Percentiles rank a stretch among this genome's conserved stretches.
These are phyloP conservation scores for Hypericum perforatum DNA, from an alignment of 345 rosid species.

Conservation along the genomic window DNA sequence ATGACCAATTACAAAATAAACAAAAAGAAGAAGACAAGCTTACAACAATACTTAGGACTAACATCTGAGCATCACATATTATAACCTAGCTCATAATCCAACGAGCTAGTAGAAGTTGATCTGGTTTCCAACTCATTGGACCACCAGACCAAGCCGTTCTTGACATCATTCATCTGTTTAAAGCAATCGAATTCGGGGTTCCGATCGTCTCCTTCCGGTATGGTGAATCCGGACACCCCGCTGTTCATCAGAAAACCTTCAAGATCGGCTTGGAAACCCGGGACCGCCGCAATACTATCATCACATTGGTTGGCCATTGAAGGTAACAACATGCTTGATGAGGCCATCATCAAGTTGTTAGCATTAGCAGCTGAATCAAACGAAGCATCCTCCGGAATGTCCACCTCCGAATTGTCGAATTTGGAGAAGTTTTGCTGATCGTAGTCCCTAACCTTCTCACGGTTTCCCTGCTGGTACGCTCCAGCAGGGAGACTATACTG, in stretches of 20 bases:
- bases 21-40: conserved; percentile 6
- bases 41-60: conserved; percentile 6
- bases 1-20: not conserved
- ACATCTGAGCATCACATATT: conserved; percentile 24
- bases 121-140: conserved; percentile 48
- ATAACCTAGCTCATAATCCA: conserved; percentile 59
- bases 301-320: conserved; percentile 10
- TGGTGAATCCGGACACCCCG: conserved; percentile 13
- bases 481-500: conserved; percentile 13
- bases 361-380: conserved; percentile 4
- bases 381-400: conserved; percentile 15
- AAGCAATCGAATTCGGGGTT: conserved; percentile 41
- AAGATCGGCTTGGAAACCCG: conserved; percentile 30
- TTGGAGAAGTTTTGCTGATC: conserved; percentile 16
- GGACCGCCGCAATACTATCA: conserved; percentile 7
- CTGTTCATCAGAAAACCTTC: conserved; percentile 21
- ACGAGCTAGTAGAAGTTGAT: conserved; percentile 47
- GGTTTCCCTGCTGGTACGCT: conserved; percentile 14
- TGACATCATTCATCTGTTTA: conserved; percentile 34
- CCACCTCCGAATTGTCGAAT: conserved; percentile 9
- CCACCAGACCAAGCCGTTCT: conserved; percentile 56
- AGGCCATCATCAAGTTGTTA: conserved; percentile 11
- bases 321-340: not conserved
- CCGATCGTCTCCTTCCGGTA: conserved; percentile 27
- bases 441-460: conserved; percentile 8